Percentiles rank a stretch among this genome's conserved stretches.
Conservation (phyloP, 108 stramenopile genomes). For the Cyclotella kingstonii region DNA sequence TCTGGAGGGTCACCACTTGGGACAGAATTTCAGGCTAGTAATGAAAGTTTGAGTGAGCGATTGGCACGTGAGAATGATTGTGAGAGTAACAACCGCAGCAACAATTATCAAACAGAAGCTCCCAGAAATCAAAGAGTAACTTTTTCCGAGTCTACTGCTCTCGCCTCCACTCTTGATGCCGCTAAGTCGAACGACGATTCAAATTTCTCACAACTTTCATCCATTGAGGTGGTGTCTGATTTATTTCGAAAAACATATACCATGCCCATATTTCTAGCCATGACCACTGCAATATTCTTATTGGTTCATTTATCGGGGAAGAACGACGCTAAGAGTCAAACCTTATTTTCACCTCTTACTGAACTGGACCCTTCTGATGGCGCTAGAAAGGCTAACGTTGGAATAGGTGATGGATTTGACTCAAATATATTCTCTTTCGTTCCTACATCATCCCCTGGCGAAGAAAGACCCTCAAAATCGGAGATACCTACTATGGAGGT, state of each 20-base stretch:
- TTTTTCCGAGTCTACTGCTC: constrained; percentile 27
- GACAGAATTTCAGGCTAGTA: constrained; percentile 22
- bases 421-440: constrained; percentile 19
- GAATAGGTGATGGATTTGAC: constrained; percentile 10
- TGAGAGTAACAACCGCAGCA: neutral
- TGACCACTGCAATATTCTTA: constrained; percentile 26
- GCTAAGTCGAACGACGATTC: constrained; percentile 10
- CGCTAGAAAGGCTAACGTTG: constrained; percentile 6
- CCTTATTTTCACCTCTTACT: too few relatives aligned
- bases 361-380: too few relatives aligned
- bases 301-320: constrained; percentile 38
- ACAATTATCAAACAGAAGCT: neutral
- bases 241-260: constrained; percentile 35
- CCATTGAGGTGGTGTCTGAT: constrained; percentile 25
- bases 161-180: constrained; percentile 38
- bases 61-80: constrained; percentile 14
- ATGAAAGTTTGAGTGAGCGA: constrained; percentile 27
- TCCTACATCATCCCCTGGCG: constrained; percentile 3
- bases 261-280: constrained; percentile 19
- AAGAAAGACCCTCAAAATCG: neutral
- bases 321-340: neutral
- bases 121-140: constrained; percentile 21
- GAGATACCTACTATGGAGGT: constrained; percentile 23
- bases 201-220: constrained; percentile 4
- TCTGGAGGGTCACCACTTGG: constrained; percentile 1